Evolutionary conservation across 805 yeast species (phyloP).

Genomic region (Candida caryicola): DNA sequence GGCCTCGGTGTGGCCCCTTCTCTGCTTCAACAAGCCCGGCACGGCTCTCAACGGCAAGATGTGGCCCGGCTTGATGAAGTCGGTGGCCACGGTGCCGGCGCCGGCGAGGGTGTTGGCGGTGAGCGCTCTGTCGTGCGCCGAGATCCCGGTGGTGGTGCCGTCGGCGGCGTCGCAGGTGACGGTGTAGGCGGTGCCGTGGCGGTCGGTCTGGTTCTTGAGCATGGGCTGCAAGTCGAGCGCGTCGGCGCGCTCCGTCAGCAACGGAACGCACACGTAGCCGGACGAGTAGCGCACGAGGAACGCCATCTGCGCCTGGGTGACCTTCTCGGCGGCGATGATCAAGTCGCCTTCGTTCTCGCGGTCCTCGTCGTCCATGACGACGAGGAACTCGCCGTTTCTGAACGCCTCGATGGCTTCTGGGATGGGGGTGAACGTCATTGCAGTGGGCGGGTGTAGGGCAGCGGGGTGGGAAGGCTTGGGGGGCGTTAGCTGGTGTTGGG

Average conservation of each 20-base stretch:
- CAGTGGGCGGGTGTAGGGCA: background rate
- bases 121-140: conserved; percentile 88
- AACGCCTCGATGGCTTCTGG: conserved; percentile 17
- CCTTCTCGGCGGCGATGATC: conserved; percentile 83
- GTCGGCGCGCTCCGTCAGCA: conserved; percentile 76
- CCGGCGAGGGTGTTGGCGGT: conserved; percentile 75
- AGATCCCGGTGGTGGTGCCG: conserved; percentile 95
- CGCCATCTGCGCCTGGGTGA: conserved; percentile 87
- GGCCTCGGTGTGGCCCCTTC: conserved; percentile 98
- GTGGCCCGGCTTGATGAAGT: conserved; percentile 92
- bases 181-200: conserved; percentile 97
- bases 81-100: conserved; percentile 50
- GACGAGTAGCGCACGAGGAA: conserved; percentile 82
- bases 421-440: conserved; percentile 6
- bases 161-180: conserved; percentile 81
- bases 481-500: background rate
- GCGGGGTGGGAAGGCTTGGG: background rate
- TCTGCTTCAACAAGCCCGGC: conserved; percentile 72
- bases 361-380: conserved; percentile 95
- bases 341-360: conserved; percentile 98
- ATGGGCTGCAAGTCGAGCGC: conserved; percentile 74
- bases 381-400: conserved; percentile 72
- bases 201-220: conserved; percentile 60
- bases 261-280: conserved; percentile 93
- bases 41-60: conserved; percentile 88